A percentile compares a stretch with the other conserved stretches of the same genome.
These are phyloP conservation scores for Colletotrichum tanaceti DNA, from an alignment of 2,329 filamentous ascomycete species.

Conservation along the genomic window DNA sequence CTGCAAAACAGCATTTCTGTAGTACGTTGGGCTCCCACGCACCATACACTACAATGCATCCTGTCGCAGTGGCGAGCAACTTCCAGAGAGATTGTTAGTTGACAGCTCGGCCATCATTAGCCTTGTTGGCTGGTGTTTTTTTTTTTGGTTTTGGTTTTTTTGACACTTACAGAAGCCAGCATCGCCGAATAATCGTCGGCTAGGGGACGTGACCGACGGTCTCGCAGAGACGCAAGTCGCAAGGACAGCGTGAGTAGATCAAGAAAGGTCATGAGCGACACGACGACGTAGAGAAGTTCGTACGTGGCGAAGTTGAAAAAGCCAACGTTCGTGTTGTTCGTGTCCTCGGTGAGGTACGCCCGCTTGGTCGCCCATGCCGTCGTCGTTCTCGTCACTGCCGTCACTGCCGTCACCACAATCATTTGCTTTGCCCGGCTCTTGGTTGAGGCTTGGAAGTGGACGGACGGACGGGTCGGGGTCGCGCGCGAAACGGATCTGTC, in stretches of 20 bases:
- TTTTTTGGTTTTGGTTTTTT: too few species aligned
- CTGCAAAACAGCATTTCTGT: neutral
- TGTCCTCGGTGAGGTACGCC: conserved; percentile 18
- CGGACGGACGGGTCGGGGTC: too few species aligned
- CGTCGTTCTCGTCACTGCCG: neutral
- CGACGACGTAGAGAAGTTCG: conserved; percentile 19
- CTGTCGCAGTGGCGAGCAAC: conserved; percentile 11
- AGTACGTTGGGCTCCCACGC: neutral
- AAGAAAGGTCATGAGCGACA: conserved; percentile 20
- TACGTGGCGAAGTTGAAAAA: conserved; percentile 31
- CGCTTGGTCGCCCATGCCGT: conserved; percentile 14
- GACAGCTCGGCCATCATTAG: too few species aligned
- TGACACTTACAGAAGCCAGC: conserved; percentile 8
- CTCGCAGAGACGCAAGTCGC: conserved; percentile 19
- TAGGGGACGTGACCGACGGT: conserved; percentile 3
- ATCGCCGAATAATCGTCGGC: conserved; percentile 25
- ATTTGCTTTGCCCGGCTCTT: conserved; percentile 5
- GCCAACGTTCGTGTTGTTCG: conserved; percentile 17
- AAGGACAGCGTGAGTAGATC: conserved; percentile 14
- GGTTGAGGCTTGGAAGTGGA: neutral
- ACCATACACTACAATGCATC: conserved; percentile 10
- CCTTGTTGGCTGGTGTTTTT: too few species aligned
- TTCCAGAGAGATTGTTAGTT: neutral
- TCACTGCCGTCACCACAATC: conserved; percentile 2
- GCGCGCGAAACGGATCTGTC: too few species aligned